Conservation (phyloP, 352 stramenopile species). For the Globisporangium solare region DNA sequence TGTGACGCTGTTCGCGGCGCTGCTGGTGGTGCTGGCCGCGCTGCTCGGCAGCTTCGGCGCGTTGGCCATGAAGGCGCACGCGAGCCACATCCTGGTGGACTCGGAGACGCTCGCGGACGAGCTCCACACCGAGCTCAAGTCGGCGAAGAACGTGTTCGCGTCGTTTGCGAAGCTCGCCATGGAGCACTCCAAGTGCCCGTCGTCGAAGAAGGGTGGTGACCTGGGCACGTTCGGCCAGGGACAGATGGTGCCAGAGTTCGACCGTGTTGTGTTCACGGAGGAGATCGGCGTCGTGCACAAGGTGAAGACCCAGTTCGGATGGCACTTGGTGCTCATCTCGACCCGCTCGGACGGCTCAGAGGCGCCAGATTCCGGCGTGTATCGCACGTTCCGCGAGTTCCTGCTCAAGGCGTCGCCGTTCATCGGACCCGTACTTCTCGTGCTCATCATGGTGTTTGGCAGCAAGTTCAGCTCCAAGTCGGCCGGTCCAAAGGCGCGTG, state of each 20-base stretch:
- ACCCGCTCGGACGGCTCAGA: conserved; percentile 42
- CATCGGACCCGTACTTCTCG: conserved; percentile 43
- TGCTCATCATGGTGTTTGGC: conserved; percentile 44
- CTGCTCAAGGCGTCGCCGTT: conserved; percentile 47
- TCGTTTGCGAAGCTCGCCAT: conserved; percentile 68
- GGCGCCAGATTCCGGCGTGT: conserved; percentile 24
- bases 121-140: conserved; percentile 45
- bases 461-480: conserved; percentile 19
- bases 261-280: conserved; percentile 66
- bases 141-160: conserved; percentile 43
- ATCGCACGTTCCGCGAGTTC: conserved; percentile 25
- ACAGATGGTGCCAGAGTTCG: conserved; percentile 76
- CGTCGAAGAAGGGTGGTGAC: conserved; percentile 55
- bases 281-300: conserved; percentile 73
- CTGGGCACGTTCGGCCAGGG: conserved; percentile 65
- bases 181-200: conserved; percentile 70
- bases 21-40: conserved; percentile 10
- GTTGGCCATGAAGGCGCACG: conserved; percentile 33
- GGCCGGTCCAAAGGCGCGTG: conserved; percentile 37
- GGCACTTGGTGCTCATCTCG: conserved; percentile 59
- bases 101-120: conserved; percentile 59
- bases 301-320: conserved; percentile 79
- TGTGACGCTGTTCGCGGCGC: conserved; percentile 11
- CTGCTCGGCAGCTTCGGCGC: conserved; percentile 11
- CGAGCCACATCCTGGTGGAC: conserved; percentile 81